A percentile compares a stretch with the other conserved stretches of the same genome.
Evolutionary conservation across 192 early-diverging fungal genomes (phyloP).

Genomic region (Coemansia umbellata): DNA sequence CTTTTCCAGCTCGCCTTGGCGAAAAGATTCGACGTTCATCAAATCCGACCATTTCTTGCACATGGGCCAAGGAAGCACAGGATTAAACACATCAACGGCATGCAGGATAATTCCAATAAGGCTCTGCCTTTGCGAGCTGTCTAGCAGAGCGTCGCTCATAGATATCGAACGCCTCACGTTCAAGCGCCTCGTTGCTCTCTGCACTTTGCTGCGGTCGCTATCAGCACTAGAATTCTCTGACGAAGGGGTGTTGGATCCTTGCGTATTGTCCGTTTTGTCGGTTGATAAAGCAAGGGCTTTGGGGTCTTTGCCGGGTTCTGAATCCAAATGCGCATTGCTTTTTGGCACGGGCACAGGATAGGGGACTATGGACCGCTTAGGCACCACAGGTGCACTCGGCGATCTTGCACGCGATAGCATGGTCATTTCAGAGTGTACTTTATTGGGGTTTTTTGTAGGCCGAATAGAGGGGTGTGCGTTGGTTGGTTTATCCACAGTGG

Average conservation of each 20-base stretch:
- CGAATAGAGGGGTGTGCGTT: neutral
- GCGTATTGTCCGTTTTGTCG: neutral
- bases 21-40: slow-evolving; percentile 82
- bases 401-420: slow-evolving; percentile 9
- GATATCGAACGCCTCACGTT: slow-evolving; percentile 40
- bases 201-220: neutral
- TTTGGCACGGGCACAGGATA: slow-evolving; percentile 3
- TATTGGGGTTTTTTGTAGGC: neutral
- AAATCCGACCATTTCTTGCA: slow-evolving; percentile 89
- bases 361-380: slow-evolving; percentile 6
- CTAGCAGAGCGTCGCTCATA: slow-evolving; percentile 45
- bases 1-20: slow-evolving; percentile 84
- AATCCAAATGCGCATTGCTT: neutral
- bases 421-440: neutral
- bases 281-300: neutral
- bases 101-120: slow-evolving; percentile 73
- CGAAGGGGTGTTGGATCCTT: neutral
- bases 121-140: slow-evolving; percentile 58
- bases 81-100: slow-evolving; percentile 87
- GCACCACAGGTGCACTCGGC: slow-evolving; percentile 32
- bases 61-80: slow-evolving; percentile 75
- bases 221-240: neutral
- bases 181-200: slow-evolving; percentile 17
- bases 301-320: neutral
- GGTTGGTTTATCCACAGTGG: neutral